Base-by-base conservation (phyloP, 169 alveolate genomes). In the Babesia sp. region DNA sequence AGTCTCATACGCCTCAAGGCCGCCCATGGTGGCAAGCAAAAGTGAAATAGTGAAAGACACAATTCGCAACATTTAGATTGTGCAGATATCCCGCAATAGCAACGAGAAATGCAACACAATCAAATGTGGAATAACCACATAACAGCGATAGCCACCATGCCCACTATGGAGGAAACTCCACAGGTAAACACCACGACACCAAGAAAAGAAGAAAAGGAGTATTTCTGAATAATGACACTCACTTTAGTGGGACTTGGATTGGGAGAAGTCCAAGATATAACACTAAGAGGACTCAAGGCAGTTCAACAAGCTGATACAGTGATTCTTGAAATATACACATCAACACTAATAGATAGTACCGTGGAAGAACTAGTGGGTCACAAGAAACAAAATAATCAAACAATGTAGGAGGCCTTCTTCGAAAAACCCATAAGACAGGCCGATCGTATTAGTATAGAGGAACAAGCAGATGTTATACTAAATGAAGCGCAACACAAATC, bases 171-270 rank as follows among this genome's bases (percentile, higher is more conserved):
- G 16, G 50, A 41, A 41, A 41, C 50, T 12, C 16, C 50, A 41
- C 50, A 41, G 16, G 11, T 12, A 11, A 41, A 11, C 11, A 12
- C 16, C 16, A 41, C 50, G 50, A 11, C 22, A 12, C 50, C 22
- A 12, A 41, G 50, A 16, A 41, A 16, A 41, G 16, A 41, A 12
- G 50, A 12, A 41, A 16, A 41, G 50, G 16, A 12, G 50, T 48
- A 48, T 8, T 8, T 20, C 20, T 48, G 18, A 48, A 48, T 48
- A 16, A 96, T 96, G 99, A 97, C 93, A 29, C 81, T 96, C 57
- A 93, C 91, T 72, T 85, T 96, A 46, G 93, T 96, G 57, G 99
- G 99, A 31, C 75, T 95, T 44, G 99, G 99, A 5, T 84, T 96
- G 50, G 96, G 96, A 33, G 96, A 93, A 77, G 97, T 92, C 74